A percentile compares a stretch with the other conserved stretches of the same genome.
Evolutionary conservation across 1,139 yeast species (phyloP).

Genomic region (Candida labiduridarum): DNA sequence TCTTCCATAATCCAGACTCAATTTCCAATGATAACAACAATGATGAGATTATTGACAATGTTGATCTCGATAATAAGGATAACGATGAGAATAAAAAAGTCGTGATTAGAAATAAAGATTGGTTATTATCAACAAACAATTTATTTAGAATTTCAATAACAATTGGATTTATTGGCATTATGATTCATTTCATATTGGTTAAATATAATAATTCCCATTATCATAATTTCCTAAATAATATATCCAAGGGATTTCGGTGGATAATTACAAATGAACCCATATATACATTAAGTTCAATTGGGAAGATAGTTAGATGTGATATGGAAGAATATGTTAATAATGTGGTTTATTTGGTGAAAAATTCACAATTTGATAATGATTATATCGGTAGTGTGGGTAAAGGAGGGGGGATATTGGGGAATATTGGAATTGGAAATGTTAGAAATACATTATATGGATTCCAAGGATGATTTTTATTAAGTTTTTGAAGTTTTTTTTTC

Average conservation of each 20-base stretch:
- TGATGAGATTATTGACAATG: constrained; percentile 4
- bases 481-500: background rate
- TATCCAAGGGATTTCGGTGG: background rate
- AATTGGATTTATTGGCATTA: constrained; percentile 44
- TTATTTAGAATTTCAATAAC: constrained; percentile 41
- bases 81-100: constrained; percentile 16
- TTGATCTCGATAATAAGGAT: background rate
- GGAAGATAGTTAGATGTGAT: constrained; percentile 15
- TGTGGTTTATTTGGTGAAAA: constrained; percentile 17
- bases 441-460: constrained; percentile 28
- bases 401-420: constrained; percentile 24
- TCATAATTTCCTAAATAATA: constrained; percentile 6
- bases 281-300: constrained; percentile 9
- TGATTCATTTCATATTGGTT: constrained; percentile 38
- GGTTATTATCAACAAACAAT: constrained; percentile 16
- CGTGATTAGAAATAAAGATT: constrained; percentile 11
- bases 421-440: constrained; percentile 37
- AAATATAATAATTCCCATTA: constrained; percentile 22
- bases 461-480: constrained; percentile 7
- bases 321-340: constrained; percentile 18
- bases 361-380: constrained; percentile 14
- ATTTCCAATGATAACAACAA: background rate
- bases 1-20: constrained; percentile 19
- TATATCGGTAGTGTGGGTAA: background rate
- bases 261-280: constrained; percentile 1